Conservation (phyloP, 2,329 filamentous ascomycete species). For the Botrytis sinoallii region DNA sequence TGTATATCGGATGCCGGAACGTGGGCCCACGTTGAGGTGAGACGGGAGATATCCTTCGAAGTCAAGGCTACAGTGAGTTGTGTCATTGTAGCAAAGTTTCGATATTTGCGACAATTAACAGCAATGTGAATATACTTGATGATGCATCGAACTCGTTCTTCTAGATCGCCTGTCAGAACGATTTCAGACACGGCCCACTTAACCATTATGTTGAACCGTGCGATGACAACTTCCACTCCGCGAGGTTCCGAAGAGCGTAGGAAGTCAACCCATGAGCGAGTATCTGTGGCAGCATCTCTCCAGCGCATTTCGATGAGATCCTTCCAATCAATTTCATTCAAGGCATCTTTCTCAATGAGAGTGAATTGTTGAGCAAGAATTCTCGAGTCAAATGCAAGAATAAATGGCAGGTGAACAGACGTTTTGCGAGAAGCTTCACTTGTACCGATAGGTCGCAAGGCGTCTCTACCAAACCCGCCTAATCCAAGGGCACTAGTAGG, state of each 20-base stretch:
- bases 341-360: constrained; percentile 78
- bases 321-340: constrained; percentile 86
- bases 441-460: constrained; percentile 30
- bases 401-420: constrained; percentile 67
- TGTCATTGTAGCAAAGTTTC: constrained; percentile 81
- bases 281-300: constrained; percentile 66
- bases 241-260: constrained; percentile 67
- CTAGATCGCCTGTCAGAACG: constrained; percentile 67
- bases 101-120: constrained; percentile 67
- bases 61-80: constrained; percentile 76
- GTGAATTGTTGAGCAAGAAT: constrained; percentile 79
- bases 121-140: constrained; percentile 83
- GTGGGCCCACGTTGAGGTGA: constrained; percentile 68
- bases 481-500: constrained; percentile 27
- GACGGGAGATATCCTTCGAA: constrained; percentile 66
- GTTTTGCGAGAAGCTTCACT: constrained; percentile 35
- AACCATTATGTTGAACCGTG: constrained; percentile 83
- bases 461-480: constrained; percentile 24
- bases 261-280: constrained; percentile 79
- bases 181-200: constrained; percentile 83
- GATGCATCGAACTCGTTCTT: constrained; percentile 72
- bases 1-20: constrained; percentile 63
- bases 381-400: constrained; percentile 76
- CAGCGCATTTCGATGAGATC: constrained; percentile 81
- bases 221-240: constrained; percentile 79